Evolutionary conservation across 2,329 filamentous ascomycete genomes (phyloP).

Genomic region (Ceratocystis albifundus): DNA sequence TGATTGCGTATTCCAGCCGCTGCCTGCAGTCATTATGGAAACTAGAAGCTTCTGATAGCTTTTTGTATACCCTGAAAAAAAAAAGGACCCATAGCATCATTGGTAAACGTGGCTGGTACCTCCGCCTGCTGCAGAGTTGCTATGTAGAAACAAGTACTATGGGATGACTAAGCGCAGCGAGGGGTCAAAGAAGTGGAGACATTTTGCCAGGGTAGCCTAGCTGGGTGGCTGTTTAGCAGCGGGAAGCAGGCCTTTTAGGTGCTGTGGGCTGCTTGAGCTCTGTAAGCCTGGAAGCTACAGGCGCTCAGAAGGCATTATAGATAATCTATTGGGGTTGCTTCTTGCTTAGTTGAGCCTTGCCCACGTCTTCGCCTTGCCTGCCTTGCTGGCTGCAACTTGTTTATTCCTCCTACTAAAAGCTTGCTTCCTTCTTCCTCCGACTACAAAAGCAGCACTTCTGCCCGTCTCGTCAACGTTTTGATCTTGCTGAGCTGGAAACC

Average conservation of each 20-base stretch:
- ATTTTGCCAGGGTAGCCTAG: not conserved
- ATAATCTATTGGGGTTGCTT: too few species aligned
- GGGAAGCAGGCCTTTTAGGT: too few species aligned
- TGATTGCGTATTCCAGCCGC: slow-evolving; percentile 20
- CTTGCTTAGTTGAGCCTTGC: not conserved
- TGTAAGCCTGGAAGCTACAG: too few species aligned
- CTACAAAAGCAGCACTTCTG: slow-evolving; percentile 1
- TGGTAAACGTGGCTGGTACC: slow-evolving; percentile 19
- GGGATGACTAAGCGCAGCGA: slow-evolving; percentile 19
- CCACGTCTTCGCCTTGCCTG: slow-evolving; percentile 3
- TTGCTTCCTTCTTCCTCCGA: not conserved
- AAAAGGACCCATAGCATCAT: not conserved
- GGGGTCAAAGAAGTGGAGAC: slow-evolving; percentile 18
- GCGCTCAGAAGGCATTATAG: too few species aligned
- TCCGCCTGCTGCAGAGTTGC: not conserved
- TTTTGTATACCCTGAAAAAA: not conserved
- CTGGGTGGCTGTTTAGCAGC: too few species aligned
- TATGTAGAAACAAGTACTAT: not conserved
- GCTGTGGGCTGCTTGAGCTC: too few species aligned
- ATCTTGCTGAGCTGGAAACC: slow-evolving; percentile 5
- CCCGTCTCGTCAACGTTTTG: not conserved
- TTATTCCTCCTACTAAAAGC: not conserved
- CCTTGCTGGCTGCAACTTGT: slow-evolving; percentile 7
- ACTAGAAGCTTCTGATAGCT: slow-evolving; percentile 23
- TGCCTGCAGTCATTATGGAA: slow-evolving; percentile 9